Percentiles rank a stretch among this genome's conserved stretches.
Evolutionary conservation across 2,329 filamentous ascomycete genomes (phyloP).

Genomic region (Fusarium sp.): DNA sequence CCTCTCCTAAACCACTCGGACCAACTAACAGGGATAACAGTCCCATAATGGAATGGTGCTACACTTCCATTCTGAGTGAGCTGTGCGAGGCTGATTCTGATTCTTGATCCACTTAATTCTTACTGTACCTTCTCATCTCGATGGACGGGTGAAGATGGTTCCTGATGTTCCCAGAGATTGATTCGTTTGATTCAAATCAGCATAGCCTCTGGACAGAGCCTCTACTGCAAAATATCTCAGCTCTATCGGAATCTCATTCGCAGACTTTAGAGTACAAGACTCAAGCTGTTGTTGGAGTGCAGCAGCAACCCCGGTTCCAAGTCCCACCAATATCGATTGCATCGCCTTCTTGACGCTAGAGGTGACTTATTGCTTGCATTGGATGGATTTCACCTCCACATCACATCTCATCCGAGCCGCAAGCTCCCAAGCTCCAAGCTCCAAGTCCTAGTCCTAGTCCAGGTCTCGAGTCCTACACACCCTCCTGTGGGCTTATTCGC

Average conservation of each 20-base stretch:
- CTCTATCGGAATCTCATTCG: neutral
- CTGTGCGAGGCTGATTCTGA: constrained; percentile 39
- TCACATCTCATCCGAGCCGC: constrained; percentile 28
- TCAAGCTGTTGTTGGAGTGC: neutral
- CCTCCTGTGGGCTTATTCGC: constrained; percentile 44
- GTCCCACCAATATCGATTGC: constrained; percentile 7
- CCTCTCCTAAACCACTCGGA: constrained; percentile 34
- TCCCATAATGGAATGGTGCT: neutral
- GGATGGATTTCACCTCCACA: constrained; percentile 23
- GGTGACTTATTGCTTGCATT: constrained; percentile 14
- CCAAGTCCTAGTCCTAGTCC: constrained; percentile 45
- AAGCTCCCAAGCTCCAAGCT: constrained; percentile 43
- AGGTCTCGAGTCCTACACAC: constrained; percentile 50
- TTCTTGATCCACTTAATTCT: neutral
- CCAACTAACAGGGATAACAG: constrained; percentile 27
- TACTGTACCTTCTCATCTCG: neutral
- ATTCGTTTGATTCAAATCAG: neutral
- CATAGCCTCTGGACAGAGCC: neutral
- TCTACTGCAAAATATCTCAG: neutral
- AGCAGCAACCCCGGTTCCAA: neutral
- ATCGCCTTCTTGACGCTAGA: neutral
- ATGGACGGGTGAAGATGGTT: neutral
- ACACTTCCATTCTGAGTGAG: constrained; percentile 39
- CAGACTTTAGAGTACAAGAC: neutral
- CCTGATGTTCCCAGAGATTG: neutral